Percentiles rank a stretch among this genome's conserved stretches.
Evolutionary conservation across 768 basidiomycete species (phyloP).

Genomic region (Termitomyces sp.): DNA sequence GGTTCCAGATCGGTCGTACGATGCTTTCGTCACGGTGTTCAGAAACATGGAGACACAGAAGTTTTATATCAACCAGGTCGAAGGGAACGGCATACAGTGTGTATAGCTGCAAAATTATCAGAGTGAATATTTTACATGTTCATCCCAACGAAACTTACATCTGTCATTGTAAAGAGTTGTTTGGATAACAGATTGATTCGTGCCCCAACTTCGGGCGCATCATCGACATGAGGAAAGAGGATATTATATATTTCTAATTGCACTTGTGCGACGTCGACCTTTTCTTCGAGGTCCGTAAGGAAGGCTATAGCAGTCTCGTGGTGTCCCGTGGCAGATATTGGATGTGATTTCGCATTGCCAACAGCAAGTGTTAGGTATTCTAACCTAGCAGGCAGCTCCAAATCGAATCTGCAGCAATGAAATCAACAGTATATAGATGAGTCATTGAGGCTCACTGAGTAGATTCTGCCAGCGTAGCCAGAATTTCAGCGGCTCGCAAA

Average conservation of each 20-base stretch:
- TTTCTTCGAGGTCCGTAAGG: conserved; percentile 92
- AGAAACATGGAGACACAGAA: conserved; percentile 89
- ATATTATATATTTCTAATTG: conserved; percentile 86
- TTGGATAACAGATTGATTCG: conserved; percentile 55
- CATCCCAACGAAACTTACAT: conserved; percentile 40
- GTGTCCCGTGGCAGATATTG: conserved; percentile 65
- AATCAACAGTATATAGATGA: background rate
- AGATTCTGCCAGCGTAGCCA: conserved; percentile 79
- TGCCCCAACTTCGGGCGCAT: conserved; percentile 57
- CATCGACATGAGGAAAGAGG: conserved; percentile 53
- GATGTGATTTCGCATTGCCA: conserved; percentile 94
- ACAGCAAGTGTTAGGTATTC: conserved; percentile 94
- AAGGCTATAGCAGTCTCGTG: conserved; percentile 93
- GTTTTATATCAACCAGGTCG: conserved; percentile 74
- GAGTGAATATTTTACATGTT: conserved; percentile 1
- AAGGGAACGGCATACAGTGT: conserved; percentile 85
- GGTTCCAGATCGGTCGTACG: conserved; percentile 83
- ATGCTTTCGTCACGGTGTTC: conserved; percentile 85
- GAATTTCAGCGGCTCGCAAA: conserved; percentile 81
- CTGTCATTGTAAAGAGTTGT: conserved; percentile 72
- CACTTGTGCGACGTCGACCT: conserved; percentile 93
- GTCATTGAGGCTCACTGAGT: conserved; percentile 50
- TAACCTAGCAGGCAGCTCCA: conserved; percentile 67
- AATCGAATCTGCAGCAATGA: conserved; percentile 44
- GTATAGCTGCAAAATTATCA: conserved; percentile 55